Base-by-base conservation (phyloP, 805 yeast genomes). In the Candida taoyuanica region DNA sequence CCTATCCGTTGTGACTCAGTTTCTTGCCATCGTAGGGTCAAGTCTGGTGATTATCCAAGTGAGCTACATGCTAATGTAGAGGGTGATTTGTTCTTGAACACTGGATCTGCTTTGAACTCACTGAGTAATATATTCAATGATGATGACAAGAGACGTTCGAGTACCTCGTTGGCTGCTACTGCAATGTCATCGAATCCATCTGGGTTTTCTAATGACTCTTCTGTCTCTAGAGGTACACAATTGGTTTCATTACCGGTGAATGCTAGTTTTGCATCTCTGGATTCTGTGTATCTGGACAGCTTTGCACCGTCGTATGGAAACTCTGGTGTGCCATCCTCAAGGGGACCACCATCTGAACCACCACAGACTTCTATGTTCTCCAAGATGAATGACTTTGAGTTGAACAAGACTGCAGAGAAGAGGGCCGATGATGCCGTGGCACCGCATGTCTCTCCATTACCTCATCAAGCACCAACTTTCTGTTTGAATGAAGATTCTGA, bases 191-290 rank as follows among this genome's bases (percentile, higher is more conserved):
- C 42, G 4, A 40, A 24, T 6, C 16, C 33, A 4, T 25, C 42
- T 4, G 39, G 30, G 8, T 33, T 21, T 5, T 36, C 44, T 11
- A 36, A 42, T 7, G 52, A 50, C 26, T 63, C 60, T 20, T 64
- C 67, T 3, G 70, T 65, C 9, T 68, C 64, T 37, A 43, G 57
- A 14, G 60, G 57, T 6, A 64, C 81, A 1, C 74, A 81, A n/a
- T 71, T 78, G 27, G 84, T 84, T 29, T 73, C 83, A 5, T 56
- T 82, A 28, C 86, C 86, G 0, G 65, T 80, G 13, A 80, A 76
- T 44, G 85, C 84, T 29, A 81, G 88, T 44, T 82, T 81, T 65
- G 91, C 91, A 1, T 82, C 89, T 0, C 62, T 84, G 53, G 88
- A 81, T 52, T 78, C 88, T 55, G 71, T 74, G 42, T 78, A 80